phyloP scores from a whole-genome alignment of 805 yeast species.

The Blastobotrys attinorum region DNA sequence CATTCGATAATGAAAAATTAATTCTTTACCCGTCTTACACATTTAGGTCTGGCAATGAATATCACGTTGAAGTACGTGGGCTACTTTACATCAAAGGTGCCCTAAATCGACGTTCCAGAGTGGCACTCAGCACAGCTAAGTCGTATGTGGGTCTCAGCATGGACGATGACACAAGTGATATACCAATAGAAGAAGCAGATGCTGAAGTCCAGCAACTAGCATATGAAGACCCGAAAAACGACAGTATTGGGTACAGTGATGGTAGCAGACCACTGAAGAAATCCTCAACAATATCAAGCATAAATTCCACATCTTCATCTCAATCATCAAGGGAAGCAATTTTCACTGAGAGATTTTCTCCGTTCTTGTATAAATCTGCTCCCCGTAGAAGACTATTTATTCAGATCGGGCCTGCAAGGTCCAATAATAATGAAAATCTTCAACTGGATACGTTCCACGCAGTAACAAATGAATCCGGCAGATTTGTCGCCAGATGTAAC shows the following conservation, averaged over 20 bases:
- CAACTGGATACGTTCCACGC: slow-evolving; percentile 23
- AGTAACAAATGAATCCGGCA: slow-evolving; percentile 60
- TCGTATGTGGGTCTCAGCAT: slow-evolving; percentile 43
- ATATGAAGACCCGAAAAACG: background rate
- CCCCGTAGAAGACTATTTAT: slow-evolving; percentile 48
- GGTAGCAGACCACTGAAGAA: background rate
- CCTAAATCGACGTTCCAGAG: slow-evolving; percentile 59
- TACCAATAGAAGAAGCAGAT: background rate
- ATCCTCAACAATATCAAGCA: background rate
- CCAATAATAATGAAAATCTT: slow-evolving; percentile 28
- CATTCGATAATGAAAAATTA: slow-evolving; percentile 46
- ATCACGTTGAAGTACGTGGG: slow-evolving; percentile 61
- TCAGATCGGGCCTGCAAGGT: slow-evolving; percentile 35
- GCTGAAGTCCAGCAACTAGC: background rate
- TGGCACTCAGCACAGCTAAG: slow-evolving; percentile 60
- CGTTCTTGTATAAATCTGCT: slow-evolving; percentile 61
- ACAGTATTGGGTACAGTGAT: background rate
- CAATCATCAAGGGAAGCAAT: slow-evolving; percentile 16
- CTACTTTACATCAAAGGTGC: slow-evolving; percentile 63
- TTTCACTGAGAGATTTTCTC: slow-evolving; percentile 56
- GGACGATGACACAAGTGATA: background rate
- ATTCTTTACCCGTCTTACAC: slow-evolving; percentile 53
- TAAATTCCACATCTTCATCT: background rate
- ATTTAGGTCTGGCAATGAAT: slow-evolving; percentile 31
- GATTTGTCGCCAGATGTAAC: slow-evolving; percentile 45